Conservation (phyloP, 805 yeast species). For the Candida quercuum region DNA sequence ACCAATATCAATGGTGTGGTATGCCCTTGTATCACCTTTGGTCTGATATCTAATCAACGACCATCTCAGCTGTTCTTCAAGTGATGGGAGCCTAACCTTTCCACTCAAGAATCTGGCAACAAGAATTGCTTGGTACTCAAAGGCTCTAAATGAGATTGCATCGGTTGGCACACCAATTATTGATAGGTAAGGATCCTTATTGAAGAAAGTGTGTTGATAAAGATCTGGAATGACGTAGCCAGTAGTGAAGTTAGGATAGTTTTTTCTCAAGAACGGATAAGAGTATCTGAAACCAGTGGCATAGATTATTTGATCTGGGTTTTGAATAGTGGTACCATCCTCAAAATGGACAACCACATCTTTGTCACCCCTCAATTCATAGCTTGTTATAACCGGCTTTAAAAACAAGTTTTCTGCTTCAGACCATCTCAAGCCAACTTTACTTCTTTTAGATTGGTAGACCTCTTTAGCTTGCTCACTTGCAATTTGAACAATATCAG, state of each 20-base stretch:
- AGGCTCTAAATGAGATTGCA: conserved; percentile 34
- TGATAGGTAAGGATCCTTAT: conserved; percentile 27
- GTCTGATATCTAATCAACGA: conserved; percentile 18
- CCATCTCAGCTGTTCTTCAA: conserved; percentile 28
- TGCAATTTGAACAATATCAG: conserved; percentile 40
- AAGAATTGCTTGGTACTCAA: conserved; percentile 36
- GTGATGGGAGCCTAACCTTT: conserved; percentile 25
- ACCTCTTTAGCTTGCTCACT: conserved; percentile 3
- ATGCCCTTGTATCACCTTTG: conserved; percentile 24
- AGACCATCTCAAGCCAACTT: conserved; percentile 1
- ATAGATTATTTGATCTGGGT: conserved; percentile 49
- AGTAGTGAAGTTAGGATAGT: conserved; percentile 22
- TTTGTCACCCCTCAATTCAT: conserved; percentile 27
- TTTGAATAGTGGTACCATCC: conserved; percentile 36
- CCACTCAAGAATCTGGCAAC: conserved; percentile 29
- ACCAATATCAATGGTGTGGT: conserved; percentile 30
- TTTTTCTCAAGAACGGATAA: conserved; percentile 44
- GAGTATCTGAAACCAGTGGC: conserved; percentile 65
- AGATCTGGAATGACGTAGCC: conserved; percentile 24
- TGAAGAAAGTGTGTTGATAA: conserved; percentile 28
- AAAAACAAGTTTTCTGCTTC: conserved; percentile 27
- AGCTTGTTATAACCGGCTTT: conserved; percentile 31
- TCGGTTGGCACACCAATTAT: conserved; percentile 33
- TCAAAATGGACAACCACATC: conserved; percentile 29
- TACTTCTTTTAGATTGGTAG: conserved; percentile 28